These are phyloP conservation scores for Rhizopus arrhizus DNA, from an alignment of 371 early-diverging fungal genomes.

Conservation along the genomic window DNA sequence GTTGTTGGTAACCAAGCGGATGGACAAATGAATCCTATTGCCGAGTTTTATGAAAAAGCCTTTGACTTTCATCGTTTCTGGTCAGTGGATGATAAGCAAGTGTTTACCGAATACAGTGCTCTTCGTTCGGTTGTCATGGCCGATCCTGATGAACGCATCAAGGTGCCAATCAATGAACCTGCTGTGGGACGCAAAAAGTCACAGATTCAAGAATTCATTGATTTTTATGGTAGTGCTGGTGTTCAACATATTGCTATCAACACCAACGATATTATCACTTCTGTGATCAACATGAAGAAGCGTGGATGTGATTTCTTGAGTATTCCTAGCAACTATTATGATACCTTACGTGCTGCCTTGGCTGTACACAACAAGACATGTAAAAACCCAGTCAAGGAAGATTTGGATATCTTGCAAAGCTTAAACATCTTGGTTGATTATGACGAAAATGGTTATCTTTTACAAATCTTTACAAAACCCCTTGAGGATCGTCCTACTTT, in stretches of 20 bases:
- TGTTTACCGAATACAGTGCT: constrained; percentile 94
- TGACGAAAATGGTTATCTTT: constrained; percentile 93
- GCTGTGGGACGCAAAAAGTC: constrained; percentile 92
- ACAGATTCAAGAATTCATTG: constrained; percentile 97
- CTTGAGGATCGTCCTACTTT: constrained; percentile 95
- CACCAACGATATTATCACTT: constrained; percentile 82
- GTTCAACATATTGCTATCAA: constrained; percentile 97
- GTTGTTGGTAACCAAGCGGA: constrained; percentile 96
- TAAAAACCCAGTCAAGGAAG: constrained; percentile 76
- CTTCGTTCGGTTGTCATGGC: constrained; percentile 96
- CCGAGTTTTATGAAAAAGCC: constrained; percentile 82
- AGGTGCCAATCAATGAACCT: constrained; percentile 98
- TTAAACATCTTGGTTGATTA: constrained; percentile 92
- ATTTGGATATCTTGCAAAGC: constrained; percentile 78
- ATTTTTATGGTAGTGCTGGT: constrained; percentile 92
- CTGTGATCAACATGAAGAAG: constrained; percentile 77
- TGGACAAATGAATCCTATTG: constrained; percentile 83
- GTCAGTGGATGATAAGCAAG: constrained; percentile 97
- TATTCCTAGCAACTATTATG: constrained; percentile 91
- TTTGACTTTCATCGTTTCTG: constrained; percentile 98
- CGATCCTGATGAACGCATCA: constrained; percentile 87
- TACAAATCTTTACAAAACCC: constrained; percentile 92
- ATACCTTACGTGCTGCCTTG: constrained; percentile 75
- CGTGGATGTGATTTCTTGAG: constrained; percentile 92
- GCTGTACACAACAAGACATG: constrained; percentile 57